Base-by-base conservation (phyloP, 352 stramenopile species). In the Globisporangium recalcitrans region DNA sequence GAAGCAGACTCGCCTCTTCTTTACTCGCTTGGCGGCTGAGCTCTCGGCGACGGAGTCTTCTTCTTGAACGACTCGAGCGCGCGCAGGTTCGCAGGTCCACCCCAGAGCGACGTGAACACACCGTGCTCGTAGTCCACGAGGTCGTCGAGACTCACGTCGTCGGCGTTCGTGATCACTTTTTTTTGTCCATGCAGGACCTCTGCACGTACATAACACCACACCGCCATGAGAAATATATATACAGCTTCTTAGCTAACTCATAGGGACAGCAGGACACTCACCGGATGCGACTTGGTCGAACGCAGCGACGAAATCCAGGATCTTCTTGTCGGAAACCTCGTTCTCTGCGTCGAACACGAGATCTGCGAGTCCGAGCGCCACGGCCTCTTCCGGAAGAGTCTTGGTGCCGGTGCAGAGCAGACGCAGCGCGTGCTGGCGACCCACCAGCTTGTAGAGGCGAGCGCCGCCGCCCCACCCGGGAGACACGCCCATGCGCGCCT, bases 391-490 rank as follows among this genome's bases (percentile, higher is more conserved):
- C 1, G 85, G 54, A 10, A 61, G 66, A 13, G 95, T 31, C 52
- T 87, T 85, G 24, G 86, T 68, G 11, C 79, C 80, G 2, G 85
- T 89, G 22, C 79, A 91, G 27, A 96, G 67, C 52, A 97, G 44
- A 8, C 79, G 70, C 9, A 96, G 67, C 3, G 87, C 86, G 16
- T 83, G 65, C 60, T 93, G 82, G 0, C 83, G 58, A 0, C 85
- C 86, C 19, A 97, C 72, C 34, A 96, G 78, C 61, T 91, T 86
- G 60, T 85, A 82, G 26, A 97, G 67, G 1, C 85, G 73, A 36
- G 77, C 77, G 1, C 78, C 87, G 38, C 89, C 89, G 27, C 89
- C 89, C 89, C 89, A 97, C 14, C 78, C 84, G 8, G 87, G 82
- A 4, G 79, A 92, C 1, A 96, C 80, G 1, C 87, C 89, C 82